Percentiles rank a stretch among this genome's conserved stretches.
These are phyloP conservation scores for Colletotrichum paranaense DNA, from an alignment of 2,329 filamentous ascomycete genomes.

Conservation along the genomic window DNA sequence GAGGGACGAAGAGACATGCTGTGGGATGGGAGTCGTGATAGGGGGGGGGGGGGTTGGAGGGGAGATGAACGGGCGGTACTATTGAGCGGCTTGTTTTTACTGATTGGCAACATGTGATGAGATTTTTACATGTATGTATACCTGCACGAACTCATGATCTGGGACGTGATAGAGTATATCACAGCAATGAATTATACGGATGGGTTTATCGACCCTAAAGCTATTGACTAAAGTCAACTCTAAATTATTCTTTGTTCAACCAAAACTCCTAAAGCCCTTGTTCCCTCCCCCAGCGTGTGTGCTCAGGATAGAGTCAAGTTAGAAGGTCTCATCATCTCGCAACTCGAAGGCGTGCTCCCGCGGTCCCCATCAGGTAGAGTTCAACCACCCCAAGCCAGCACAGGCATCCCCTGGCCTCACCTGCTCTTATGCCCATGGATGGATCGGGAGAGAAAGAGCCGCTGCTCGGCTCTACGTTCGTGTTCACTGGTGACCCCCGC, in stretches of 20 bases:
- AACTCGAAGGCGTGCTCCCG: slow-evolving; percentile 4
- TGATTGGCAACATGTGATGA: slow-evolving; percentile 29
- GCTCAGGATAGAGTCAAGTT: neutral
- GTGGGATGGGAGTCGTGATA: neutral
- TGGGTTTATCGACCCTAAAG: neutral
- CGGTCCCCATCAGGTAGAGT: neutral
- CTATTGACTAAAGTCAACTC: neutral
- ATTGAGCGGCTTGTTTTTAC: slow-evolving; percentile 18
- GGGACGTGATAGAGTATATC: slow-evolving; percentile 18
- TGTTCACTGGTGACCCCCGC: neutral
- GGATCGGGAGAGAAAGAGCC: neutral
- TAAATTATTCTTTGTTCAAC: neutral
- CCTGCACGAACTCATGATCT: slow-evolving; percentile 31
- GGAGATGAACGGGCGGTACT: slow-evolving; percentile 19
- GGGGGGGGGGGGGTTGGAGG: neutral
- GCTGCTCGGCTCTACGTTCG: neutral
- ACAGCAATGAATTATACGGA: slow-evolving; percentile 22
- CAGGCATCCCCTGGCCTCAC: neutral
- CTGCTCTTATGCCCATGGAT: neutral
- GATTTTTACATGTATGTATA: slow-evolving; percentile 16
- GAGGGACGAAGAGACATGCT: neutral
- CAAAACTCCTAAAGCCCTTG: neutral
- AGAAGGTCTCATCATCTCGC: neutral
- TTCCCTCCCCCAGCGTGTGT: neutral
- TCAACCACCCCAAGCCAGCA: neutral